Base-by-base conservation (phyloP, 306 rosid species). In the Vigna reflexopilosa region DNA sequence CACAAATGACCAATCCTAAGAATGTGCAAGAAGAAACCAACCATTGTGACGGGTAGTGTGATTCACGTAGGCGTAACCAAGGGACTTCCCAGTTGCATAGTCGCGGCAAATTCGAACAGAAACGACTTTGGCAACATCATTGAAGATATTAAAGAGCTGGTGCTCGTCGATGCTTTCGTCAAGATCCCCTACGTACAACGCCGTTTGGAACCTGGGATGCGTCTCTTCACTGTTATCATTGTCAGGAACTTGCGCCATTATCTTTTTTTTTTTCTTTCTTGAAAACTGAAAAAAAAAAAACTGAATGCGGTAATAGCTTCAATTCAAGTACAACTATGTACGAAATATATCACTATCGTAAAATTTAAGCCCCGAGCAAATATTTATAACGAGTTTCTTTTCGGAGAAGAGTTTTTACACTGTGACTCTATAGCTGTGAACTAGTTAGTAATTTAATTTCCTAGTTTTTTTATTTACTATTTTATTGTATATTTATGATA, bases 11-110 rank as follows among this genome's bases (percentile, higher is more conserved):
- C 19, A 54, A 19, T 8, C 28, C 5, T 19, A 54, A 0, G 28
- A 54, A 54, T 10, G 36, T 26, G 3, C 63, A 57, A 57, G 34
- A 68, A 38, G 47, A n/a, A 38, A 81, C 85, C 8, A 28, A 85
- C 89, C 90, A 47, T 85, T 87, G 22, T 50, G 74, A 15, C 82
- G 50, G 73, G 44, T 81, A 72, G 44, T 76, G 71, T 72, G 85
- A 82, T 85, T 87, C 44, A 89, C 90, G 77, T 89, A 89, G 26
- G 89, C 90, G 59, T 86, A 86, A 61, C 93, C 93, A 0, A 87
- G 90, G 47, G 90, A 87, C 42, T 83, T 67, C 5, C 81, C 74
- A 38, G 85, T 81, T 63, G 67, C 19, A 58, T 77, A 20, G 59
- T 87, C 89, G 86, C 79, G 83, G 70, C 91, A 87, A 51, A 89